A percentile compares a stretch with the other conserved stretches of the same genome.
Conservation (phyloP, 1,284 basidiomycete species). For the Anthracocystis setariae region DNA sequence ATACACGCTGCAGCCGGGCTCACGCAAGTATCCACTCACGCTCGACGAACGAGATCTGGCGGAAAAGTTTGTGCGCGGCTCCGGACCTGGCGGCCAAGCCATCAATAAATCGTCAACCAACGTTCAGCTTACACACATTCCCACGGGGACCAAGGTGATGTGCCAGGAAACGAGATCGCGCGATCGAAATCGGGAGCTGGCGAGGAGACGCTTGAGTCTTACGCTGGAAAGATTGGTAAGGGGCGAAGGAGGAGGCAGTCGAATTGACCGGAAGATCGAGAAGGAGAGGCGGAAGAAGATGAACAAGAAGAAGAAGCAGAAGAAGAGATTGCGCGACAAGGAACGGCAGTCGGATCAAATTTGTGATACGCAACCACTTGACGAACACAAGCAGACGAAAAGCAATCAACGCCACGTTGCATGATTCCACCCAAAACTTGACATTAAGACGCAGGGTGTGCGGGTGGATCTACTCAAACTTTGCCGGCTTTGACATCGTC, state of each 20-base stretch:
- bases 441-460: neutral
- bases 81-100: constrained; percentile 64
- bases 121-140: constrained; percentile 56
- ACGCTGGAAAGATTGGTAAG: constrained; percentile 53
- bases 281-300: constrained; percentile 48
- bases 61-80: constrained; percentile 65
- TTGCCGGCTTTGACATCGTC: constrained; percentile 39
- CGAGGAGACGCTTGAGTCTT: constrained; percentile 54
- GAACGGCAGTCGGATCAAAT: neutral
- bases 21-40: constrained; percentile 57
- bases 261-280: constrained; percentile 50
- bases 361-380: too few species aligned
- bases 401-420: too few species aligned
- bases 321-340: constrained; percentile 29
- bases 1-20: constrained; percentile 48
- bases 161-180: constrained; percentile 60
- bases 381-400: neutral
- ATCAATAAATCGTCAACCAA: constrained; percentile 65
- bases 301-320: constrained; percentile 61
- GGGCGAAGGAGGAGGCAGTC: constrained; percentile 26
- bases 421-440: neutral
- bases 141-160: constrained; percentile 57
- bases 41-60: constrained; percentile 59
- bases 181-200: constrained; percentile 56
- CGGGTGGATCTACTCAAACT: constrained; percentile 9